These are phyloP conservation scores for Vicia faba DNA, from an alignment of 306 rosid genomes.

Conservation along the genomic window DNA sequence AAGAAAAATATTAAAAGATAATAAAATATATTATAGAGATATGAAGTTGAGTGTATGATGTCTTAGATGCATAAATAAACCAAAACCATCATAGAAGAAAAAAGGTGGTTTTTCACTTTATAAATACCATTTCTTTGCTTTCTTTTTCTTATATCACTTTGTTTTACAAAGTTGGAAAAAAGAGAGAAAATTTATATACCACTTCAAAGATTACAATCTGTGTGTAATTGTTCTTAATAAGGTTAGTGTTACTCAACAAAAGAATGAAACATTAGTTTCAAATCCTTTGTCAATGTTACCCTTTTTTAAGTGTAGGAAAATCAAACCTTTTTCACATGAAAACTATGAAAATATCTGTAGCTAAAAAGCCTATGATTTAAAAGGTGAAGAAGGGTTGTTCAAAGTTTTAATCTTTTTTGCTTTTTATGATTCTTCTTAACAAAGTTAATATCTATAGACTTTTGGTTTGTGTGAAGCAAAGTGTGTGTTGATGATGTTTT, in stretches of 20 bases:
- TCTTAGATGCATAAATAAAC: constrained; percentile 35
- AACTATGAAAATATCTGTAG: constrained; percentile 33
- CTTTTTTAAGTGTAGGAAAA: constrained; percentile 41
- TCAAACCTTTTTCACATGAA: constrained; percentile 37
- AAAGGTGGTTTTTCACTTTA: constrained; percentile 53
- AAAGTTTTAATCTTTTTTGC: constrained; percentile 18
- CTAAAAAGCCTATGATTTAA: constrained; percentile 24
- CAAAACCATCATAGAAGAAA: constrained; percentile 31
- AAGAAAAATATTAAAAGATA: neutral
- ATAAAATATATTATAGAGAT: constrained; percentile 9
- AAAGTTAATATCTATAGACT: neutral
- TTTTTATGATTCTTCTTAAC: too few relatives aligned
- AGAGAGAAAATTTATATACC: too few relatives aligned
- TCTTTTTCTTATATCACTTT: constrained; percentile 47
- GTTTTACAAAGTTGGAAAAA: neutral
- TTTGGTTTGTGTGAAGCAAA: neutral
- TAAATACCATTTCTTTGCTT: constrained; percentile 60
- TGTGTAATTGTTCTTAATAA: too few relatives aligned
- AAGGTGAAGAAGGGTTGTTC: constrained; percentile 12
- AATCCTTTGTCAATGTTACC: constrained; percentile 42
- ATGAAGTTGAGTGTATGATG: constrained; percentile 3
- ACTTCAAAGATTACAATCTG: too few relatives aligned
- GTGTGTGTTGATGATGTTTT: constrained; percentile 29
- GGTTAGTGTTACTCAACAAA: constrained; percentile 68
- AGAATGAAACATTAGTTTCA: constrained; percentile 45